These are phyloP conservation scores for Fraxinus sp. DNA, from an alignment of 305 asterid species.

Conservation along the genomic window DNA sequence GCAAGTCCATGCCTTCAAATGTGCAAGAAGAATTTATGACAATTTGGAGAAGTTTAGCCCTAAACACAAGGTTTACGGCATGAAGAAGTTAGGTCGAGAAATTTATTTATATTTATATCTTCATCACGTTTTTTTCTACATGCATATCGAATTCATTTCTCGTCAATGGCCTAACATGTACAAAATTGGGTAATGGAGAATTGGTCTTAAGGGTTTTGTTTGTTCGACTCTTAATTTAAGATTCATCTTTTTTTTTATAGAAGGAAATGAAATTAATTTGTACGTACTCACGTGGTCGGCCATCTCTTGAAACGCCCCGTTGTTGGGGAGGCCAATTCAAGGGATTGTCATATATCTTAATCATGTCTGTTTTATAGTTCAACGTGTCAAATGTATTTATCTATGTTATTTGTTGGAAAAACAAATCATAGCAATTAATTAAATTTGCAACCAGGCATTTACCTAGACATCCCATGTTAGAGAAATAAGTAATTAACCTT, in stretches of 20 bases:
- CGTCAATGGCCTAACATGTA: background rate
- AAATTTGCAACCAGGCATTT: too few species aligned
- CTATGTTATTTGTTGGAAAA: too few species aligned
- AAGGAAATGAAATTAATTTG: too few species aligned
- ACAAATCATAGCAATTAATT: too few species aligned
- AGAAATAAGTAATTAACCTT: background rate
- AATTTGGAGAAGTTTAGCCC: conserved; percentile 58
- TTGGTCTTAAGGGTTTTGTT: background rate
- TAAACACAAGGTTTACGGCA: conserved; percentile 51
- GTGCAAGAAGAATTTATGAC: conserved; percentile 53
- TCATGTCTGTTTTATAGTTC: too few species aligned
- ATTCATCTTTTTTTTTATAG: too few species aligned
- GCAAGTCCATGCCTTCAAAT: conserved; percentile 65
- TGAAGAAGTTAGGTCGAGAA: conserved; percentile 48
- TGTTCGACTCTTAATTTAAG: background rate
- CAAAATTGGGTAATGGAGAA: background rate
- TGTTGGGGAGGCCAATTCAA: too few species aligned
- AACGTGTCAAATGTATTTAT: too few species aligned
- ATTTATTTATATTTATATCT: background rate
- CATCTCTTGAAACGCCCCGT: too few species aligned
- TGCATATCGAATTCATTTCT: background rate
- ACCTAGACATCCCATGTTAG: background rate
- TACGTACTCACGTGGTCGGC: too few species aligned
- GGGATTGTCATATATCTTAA: too few species aligned
- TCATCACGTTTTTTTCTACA: background rate